Percentiles rank a stretch among this genome's conserved stretches.
Evolutionary conservation across 441 rosid species (phyloP).

Genomic region (Gossypium schwendimanii): DNA sequence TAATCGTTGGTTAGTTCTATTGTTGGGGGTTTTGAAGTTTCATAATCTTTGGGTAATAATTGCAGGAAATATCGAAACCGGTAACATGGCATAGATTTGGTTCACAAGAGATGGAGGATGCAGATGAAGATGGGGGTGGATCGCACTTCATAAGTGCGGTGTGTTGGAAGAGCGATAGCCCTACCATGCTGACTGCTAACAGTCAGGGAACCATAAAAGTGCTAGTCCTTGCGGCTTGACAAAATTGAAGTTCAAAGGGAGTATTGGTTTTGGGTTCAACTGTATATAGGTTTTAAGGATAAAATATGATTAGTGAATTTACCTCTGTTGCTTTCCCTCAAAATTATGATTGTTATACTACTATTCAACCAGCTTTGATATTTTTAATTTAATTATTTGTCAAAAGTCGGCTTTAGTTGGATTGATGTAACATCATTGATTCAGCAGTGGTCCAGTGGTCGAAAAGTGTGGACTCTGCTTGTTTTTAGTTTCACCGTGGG

Average conservation of each 20-base stretch:
- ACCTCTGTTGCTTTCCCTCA: not conserved
- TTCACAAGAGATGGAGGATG: constrained; percentile 73
- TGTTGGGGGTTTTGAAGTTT: no score
- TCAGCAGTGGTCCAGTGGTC: no score
- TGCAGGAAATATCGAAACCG: constrained; percentile 85
- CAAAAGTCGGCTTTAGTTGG: no score
- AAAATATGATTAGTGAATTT: not conserved
- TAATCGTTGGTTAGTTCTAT: not conserved
- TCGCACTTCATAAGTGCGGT: constrained; percentile 94
- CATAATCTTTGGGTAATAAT: not conserved
- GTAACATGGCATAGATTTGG: constrained; percentile 88
- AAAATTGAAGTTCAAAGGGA: not conserved
- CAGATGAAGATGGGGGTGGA: constrained; percentile 70
- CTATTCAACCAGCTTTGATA: not conserved
- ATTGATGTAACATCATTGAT: no score
- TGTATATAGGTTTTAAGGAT: not conserved
- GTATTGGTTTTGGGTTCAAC: not conserved
- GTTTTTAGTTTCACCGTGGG: no score
- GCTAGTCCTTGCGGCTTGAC: constrained; percentile 73
- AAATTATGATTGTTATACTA: not conserved
- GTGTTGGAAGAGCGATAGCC: constrained; percentile 85
- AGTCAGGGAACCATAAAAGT: constrained; percentile 98
- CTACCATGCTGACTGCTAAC: constrained; percentile 86
- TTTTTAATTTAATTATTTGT: not conserved
- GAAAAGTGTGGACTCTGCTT: no score